Conservation (phyloP, 306 rosid species). For the Cicer chorassanicum region DNA sequence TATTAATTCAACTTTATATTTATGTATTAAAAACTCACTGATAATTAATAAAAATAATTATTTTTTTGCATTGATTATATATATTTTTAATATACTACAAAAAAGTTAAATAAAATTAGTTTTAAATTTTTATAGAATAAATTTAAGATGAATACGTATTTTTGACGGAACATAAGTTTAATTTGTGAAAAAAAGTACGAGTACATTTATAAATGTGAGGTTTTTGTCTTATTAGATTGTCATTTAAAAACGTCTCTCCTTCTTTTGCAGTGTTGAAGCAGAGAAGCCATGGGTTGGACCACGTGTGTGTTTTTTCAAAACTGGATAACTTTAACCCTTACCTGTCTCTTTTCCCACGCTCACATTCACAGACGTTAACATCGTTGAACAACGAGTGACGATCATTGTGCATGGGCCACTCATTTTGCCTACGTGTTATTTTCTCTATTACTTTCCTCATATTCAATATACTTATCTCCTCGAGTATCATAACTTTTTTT, state of each 20-base stretch:
- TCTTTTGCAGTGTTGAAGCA: not conserved
- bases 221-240: not conserved
- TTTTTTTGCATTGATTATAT: too few relatives aligned
- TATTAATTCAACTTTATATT: too few relatives aligned
- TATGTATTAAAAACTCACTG: too few relatives aligned
- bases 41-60: too few relatives aligned
- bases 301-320: not conserved
- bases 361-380: not conserved
- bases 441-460: not conserved
- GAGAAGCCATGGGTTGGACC: not conserved
- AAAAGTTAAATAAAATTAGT: too few relatives aligned
- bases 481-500: too few relatives aligned
- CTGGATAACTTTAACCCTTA: not conserved
- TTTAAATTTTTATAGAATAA: too few relatives aligned
- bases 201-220: not conserved
- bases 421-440: not conserved
- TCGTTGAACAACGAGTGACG: not conserved
- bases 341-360: not conserved
- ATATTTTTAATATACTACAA: too few relatives aligned
- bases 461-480: not conserved
- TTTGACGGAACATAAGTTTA: too few relatives aligned
- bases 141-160: too few relatives aligned
- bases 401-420: not conserved
- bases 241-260: not conserved
- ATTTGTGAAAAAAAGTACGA: not conserved